Evolutionary conservation across 371 early-diverging fungal species (phyloP).

Genomic region (Encephalitozoon romaleae): DNA sequence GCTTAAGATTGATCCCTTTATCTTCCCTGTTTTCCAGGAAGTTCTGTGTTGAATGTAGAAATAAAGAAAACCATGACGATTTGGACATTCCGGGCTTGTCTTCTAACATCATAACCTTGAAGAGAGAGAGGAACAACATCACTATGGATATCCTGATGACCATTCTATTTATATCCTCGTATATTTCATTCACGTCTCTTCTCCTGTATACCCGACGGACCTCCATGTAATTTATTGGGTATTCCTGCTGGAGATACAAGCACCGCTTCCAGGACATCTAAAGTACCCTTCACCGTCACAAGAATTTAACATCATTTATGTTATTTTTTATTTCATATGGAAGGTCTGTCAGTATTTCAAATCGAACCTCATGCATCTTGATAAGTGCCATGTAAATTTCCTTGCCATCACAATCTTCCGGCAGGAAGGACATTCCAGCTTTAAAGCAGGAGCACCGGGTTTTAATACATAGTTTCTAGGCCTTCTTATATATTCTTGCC

Average conservation of each 20-base stretch:
- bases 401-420: background rate
- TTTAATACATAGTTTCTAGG: background rate
- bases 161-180: slow-evolving; percentile 14
- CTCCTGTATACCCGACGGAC: background rate
- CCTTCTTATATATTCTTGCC: background rate
- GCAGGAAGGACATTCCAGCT: background rate
- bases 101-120: background rate
- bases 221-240: slow-evolving; percentile 1
- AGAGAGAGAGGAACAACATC: slow-evolving; percentile 1
- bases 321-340: background rate
- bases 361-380: background rate
- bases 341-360: too few species aligned
- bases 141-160: slow-evolving; percentile 2
- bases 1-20: background rate
- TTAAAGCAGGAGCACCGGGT: background rate
- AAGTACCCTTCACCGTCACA: background rate
- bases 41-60: background rate
- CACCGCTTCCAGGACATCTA: background rate
- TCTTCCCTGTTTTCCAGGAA: background rate
- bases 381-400: background rate
- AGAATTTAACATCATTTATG: background rate
- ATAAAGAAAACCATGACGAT: background rate
- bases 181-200: background rate
- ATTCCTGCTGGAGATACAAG: background rate
- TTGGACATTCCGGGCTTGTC: background rate